Evolutionary conservation across 2,329 filamentous ascomycete genomes (phyloP).

Genomic region (Zopfia rhizophila): DNA sequence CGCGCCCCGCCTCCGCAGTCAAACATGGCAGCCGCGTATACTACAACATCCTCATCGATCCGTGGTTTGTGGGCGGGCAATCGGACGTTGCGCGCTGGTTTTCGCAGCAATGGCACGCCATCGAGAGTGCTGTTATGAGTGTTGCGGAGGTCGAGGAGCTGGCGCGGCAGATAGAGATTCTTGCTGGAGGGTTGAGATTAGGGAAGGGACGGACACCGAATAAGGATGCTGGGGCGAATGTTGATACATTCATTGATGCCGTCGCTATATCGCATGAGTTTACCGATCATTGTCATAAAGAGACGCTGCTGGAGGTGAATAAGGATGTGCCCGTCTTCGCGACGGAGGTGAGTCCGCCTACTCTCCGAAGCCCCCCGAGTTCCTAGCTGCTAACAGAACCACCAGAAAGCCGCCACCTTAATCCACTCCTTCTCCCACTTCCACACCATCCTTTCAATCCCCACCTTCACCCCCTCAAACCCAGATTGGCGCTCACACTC

Average conservation of each 20-base stretch:
- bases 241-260: slow-evolving; percentile 63
- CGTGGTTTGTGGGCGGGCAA: slow-evolving; percentile 72
- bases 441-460: slow-evolving; percentile 62
- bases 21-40: slow-evolving; percentile 60
- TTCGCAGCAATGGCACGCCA: slow-evolving; percentile 71
- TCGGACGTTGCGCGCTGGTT: slow-evolving; percentile 73
- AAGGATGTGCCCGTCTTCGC: slow-evolving; percentile 68
- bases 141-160: slow-evolving; percentile 66
- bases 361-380: background rate
- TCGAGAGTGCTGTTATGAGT: slow-evolving; percentile 63
- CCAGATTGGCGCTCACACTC: slow-evolving; percentile 60
- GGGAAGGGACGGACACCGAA: slow-evolving; percentile 25
- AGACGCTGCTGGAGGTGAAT: slow-evolving; percentile 68
- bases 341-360: slow-evolving; percentile 51
- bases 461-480: slow-evolving; percentile 54
- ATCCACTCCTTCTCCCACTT: slow-evolving; percentile 71
- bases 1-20: slow-evolving; percentile 59
- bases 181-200: slow-evolving; percentile 43
- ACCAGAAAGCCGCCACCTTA: slow-evolving; percentile 64
- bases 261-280: slow-evolving; percentile 73
- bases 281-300: slow-evolving; percentile 73
- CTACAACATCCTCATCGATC: slow-evolving; percentile 73
- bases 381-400: slow-evolving; percentile 1
- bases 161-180: slow-evolving; percentile 61
- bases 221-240: slow-evolving; percentile 24